Base-by-base conservation (phyloP, 768 basidiomycete species). In the Mycena latifolia region DNA sequence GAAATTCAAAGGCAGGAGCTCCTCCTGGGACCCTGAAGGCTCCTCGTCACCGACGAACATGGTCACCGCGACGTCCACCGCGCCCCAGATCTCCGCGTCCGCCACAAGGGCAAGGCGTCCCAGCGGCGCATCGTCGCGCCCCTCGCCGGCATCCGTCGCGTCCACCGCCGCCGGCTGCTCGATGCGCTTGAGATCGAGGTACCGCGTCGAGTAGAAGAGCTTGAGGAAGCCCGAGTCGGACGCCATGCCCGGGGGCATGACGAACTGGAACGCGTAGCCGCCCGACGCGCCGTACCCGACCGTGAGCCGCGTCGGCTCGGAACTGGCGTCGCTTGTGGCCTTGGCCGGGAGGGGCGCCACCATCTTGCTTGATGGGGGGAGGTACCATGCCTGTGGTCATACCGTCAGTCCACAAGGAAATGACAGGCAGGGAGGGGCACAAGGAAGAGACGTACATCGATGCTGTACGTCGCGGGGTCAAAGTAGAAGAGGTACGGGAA, bases 141-240 rank as follows among this genome's bases (percentile, higher is more conserved):
- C 47, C 14, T 25, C 29, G 1, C 14, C 39, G 33, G 8, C 33
- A 35, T 35, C n/a, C 27, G 35, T 22, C 27, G 33, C 47, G 18
- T 68, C 67, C 39, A 37, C 54, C 46, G 55, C 62, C 18, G 52
- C 53, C 17, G 47, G 41, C 69, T 85, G 84, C 71, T 85, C 84
- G 63, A 85, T 74, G 25, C 79, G 70, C 39, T 73, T 75, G 72
- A 85, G 75, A 5, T 82, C 82, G 7, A 81, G 77, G 63, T 80
- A 84, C 15, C 70, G 72, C 3, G 81, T 84, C 15, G 82, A 85
- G 8, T 84, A 77, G 67, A 85, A 86, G 18, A 85, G 66, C 63
- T 85, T 85, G 57, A 86, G 69, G 72, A 85, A 85, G 15, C 82
- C 81, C 0, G 79, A 78, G 45, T 80, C 81, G 37, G 74, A 72